Conservation (phyloP, 2,329 filamentous ascomycete genomes). For the Penicillium olsonii region DNA sequence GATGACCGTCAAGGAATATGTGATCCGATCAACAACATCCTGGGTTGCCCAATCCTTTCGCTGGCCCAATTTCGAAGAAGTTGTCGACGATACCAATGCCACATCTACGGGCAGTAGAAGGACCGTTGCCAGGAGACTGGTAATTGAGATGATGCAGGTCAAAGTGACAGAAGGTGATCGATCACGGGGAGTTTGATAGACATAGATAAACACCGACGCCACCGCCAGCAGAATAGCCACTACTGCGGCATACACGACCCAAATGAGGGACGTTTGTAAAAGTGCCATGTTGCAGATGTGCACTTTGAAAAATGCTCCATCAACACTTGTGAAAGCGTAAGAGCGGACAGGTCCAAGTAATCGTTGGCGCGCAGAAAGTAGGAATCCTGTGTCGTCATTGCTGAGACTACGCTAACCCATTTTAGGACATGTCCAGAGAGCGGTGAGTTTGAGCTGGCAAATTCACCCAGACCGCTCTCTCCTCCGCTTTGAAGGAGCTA, state of each 20-base stretch:
- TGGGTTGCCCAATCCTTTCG: slow-evolving; percentile 97
- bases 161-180: slow-evolving; percentile 78
- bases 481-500: slow-evolving; percentile 10
- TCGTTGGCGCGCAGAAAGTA: background rate
- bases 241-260: slow-evolving; percentile 87
- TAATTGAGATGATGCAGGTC: slow-evolving; percentile 84
- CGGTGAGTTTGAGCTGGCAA: slow-evolving; percentile 1
- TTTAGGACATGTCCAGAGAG: background rate
- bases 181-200: slow-evolving; percentile 87
- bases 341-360: background rate
- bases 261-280: slow-evolving; percentile 87
- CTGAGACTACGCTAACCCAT: slow-evolving; percentile 1
- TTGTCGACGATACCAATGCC: slow-evolving; percentile 88
- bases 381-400: slow-evolving; percentile 11
- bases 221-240: slow-evolving; percentile 74
- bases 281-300: slow-evolving; percentile 57
- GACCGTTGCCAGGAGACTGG: slow-evolving; percentile 85
- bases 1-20: slow-evolving; percentile 78
- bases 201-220: slow-evolving; percentile 81
- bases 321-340: background rate
- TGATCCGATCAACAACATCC: slow-evolving; percentile 73
- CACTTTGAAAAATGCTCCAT: background rate
- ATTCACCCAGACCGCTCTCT: background rate
- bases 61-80: slow-evolving; percentile 69
- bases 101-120: slow-evolving; percentile 93